phyloP scores from a whole-genome alignment of 805 yeast genomes.

The Kluyveromyces starmeri region DNA sequence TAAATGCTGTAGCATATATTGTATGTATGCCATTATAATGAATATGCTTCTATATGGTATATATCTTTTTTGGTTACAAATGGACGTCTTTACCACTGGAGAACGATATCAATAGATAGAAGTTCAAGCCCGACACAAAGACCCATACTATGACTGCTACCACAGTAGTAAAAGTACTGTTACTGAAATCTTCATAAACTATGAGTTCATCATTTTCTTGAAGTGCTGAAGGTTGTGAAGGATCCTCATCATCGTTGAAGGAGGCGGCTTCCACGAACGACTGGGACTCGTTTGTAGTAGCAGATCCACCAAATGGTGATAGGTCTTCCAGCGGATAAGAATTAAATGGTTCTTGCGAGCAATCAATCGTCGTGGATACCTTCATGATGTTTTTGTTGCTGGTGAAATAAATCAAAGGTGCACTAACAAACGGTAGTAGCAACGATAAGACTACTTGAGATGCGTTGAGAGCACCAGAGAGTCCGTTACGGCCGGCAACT shows the following conservation, averaged over 20 bases:
- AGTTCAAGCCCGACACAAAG: slow-evolving; percentile 57
- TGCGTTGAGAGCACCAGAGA: slow-evolving; percentile 67
- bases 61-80: no score
- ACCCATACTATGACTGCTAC: slow-evolving; percentile 58
- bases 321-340: slow-evolving; percentile 10
- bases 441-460: slow-evolving; percentile 79
- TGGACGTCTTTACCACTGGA: slow-evolving; percentile 37
- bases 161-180: slow-evolving; percentile 38
- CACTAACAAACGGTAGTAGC: slow-evolving; percentile 76
- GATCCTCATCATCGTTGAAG: slow-evolving; percentile 6
- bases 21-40: no score
- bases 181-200: slow-evolving; percentile 34
- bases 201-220: slow-evolving; percentile 31
- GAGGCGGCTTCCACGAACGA: slow-evolving; percentile 12
- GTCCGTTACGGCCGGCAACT: slow-evolving; percentile 73
- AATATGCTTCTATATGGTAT: no score
- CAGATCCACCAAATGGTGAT: slow-evolving; percentile 1
- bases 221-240: no score
- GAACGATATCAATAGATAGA: slow-evolving; percentile 47
- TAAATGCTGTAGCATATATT: no score
- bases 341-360: slow-evolving; percentile 8
- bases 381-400: slow-evolving; percentile 60
- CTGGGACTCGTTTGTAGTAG: slow-evolving; percentile 29
- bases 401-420: slow-evolving; percentile 79
- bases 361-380: slow-evolving; percentile 31